Conservation (phyloP, 441 rosid genomes). For the Mallotus repandus region DNA sequence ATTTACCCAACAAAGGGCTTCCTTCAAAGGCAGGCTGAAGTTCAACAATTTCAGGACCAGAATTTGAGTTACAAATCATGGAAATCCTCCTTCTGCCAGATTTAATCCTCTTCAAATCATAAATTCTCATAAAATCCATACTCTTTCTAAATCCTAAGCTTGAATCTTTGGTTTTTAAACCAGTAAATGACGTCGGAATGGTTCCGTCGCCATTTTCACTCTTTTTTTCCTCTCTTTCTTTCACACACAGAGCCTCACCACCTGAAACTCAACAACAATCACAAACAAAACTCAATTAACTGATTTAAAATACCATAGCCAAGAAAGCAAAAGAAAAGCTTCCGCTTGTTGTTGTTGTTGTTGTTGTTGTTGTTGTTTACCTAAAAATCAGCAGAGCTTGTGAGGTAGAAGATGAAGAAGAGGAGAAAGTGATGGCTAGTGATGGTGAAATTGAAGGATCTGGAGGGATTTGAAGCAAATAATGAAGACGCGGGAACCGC, state of each 20-base stretch:
- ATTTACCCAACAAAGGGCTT: slow-evolving; percentile 44
- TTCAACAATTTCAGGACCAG: slow-evolving; percentile 59
- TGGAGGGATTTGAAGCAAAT: slow-evolving; percentile 3
- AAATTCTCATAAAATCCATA: slow-evolving; percentile 56
- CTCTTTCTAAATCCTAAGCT: slow-evolving; percentile 61
- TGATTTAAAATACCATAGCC: too few relatives aligned
- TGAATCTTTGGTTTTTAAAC: slow-evolving; percentile 53
- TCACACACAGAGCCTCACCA: too few relatives aligned
- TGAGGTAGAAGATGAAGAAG: too few relatives aligned
- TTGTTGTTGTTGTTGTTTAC: too few relatives aligned
- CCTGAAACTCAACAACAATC: too few relatives aligned
- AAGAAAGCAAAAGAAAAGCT: too few relatives aligned
- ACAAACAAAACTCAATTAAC: too few relatives aligned
- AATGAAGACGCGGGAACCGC: slow-evolving; percentile 28
- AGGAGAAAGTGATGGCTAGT: too few relatives aligned
- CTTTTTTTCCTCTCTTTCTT: too few relatives aligned
- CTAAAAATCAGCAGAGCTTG: too few relatives aligned
- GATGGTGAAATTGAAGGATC: too few relatives aligned
- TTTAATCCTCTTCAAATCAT: slow-evolving; percentile 52
- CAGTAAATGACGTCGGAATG: slow-evolving; percentile 66
- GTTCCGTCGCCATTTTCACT: slow-evolving; percentile 61
- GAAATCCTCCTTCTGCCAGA: slow-evolving; percentile 45
- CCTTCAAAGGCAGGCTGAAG: slow-evolving; percentile 81
- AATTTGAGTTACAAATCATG: slow-evolving; percentile 56
- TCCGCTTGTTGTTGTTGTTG: too few relatives aligned